These are phyloP conservation scores for Vaccinium darrowii DNA, from an alignment of 148 eudicot species.

Conservation along the genomic window DNA sequence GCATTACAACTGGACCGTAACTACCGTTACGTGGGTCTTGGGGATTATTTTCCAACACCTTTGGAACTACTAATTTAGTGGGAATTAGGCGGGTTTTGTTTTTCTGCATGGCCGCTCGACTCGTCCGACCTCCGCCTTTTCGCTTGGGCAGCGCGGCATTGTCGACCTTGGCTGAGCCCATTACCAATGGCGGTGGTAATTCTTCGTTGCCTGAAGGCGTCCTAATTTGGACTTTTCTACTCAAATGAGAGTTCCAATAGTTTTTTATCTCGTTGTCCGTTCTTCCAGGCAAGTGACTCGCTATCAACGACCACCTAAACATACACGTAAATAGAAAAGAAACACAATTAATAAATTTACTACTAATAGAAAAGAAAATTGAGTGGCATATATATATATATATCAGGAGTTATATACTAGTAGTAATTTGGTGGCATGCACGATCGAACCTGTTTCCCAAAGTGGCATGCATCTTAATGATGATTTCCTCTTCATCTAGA, in stretches of 20 bases:
- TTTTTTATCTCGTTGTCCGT: conserved; percentile 94
- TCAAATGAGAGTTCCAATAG: conserved; percentile 90
- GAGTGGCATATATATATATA: no score
- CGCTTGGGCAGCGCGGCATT: conserved; percentile 27
- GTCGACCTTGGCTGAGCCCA: neutral
- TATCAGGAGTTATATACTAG: no score
- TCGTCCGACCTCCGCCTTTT: conserved; percentile 41
- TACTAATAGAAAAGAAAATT: no score
- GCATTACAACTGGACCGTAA: conserved; percentile 6
- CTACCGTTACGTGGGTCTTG: neutral
- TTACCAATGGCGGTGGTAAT: neutral
- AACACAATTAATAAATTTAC: no score
- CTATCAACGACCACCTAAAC: conserved; percentile 85
- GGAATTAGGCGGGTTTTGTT: conserved; percentile 16
- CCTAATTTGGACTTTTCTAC: conserved; percentile 52
- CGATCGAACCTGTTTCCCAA: conserved; percentile 56
- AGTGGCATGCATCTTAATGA: conserved; percentile 58
- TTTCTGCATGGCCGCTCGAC: conserved; percentile 51
- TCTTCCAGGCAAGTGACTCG: conserved; percentile 73
- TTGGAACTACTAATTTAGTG: neutral
- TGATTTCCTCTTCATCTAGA: conserved; percentile 57
- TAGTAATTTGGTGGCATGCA: neutral
- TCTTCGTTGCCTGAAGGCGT: conserved; percentile 8
- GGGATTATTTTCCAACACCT: neutral
- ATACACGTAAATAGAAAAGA: no score